Evolutionary conservation across 495 filamentous ascomycete genomes (phyloP), one percentile per base, ranked within the genome.

Genomic region (Monascus purpureus): DNA sequence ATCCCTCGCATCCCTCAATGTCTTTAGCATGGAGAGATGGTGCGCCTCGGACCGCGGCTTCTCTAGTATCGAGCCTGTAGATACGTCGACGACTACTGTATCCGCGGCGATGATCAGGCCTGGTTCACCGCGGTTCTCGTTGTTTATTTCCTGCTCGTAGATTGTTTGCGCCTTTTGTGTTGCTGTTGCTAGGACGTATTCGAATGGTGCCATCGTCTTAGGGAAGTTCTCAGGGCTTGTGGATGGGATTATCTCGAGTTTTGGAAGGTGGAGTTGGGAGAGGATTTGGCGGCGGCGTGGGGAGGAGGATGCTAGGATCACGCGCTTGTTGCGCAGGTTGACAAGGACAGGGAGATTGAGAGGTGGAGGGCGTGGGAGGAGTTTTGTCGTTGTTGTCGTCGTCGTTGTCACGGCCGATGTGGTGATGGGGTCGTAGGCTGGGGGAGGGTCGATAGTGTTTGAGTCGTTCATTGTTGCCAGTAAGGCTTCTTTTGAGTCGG

Each of bases 101-200:
- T 96, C 90, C 1, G 90, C 90, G 1, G 86, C 82, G 16, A 97
- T 68, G 23, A 97, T 81, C 0, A 97, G 62, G 7, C 70, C 80
- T 0, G 85, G 88, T 39, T 95, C 90, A 31, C 71, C 71, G 32
- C 56, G 57, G 12, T 40, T 45, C 13, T 59, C 47, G 34, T 75
- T 74, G 35, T 75, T 53, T 29, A 86, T 61, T 25, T 77, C 73
- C 11, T 64, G 52, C 9, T 59, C 46, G 66, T 97, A 97, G 5
- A 96, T 84, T 15, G 73, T 63, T 13, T 77, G 64, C 17, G 76
- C 76, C 51, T 96, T 97, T 42, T 77, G 72, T 2, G 67, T 72
- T 1, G 90, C 92, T 9, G 92, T 97, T 18, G 73, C 70, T 1
- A 87, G 67, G 4, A 94, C 90, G 63, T 97, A 97, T 48, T 86